Conservation (phyloP, 352 stramenopile genomes). For the Globisporangium solare region DNA sequence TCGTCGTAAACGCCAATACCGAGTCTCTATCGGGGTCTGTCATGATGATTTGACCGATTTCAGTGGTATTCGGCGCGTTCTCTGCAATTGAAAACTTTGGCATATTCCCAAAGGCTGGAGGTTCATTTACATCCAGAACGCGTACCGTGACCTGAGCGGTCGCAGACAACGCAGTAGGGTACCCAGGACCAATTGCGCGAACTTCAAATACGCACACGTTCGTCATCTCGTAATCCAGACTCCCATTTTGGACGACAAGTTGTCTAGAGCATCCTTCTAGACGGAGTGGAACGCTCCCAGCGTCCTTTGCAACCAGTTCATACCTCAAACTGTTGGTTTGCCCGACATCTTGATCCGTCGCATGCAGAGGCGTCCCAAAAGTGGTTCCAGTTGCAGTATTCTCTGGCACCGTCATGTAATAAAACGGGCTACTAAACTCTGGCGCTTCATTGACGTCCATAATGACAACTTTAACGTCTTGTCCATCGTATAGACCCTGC, state of each 20-base stretch:
- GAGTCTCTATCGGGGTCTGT: conserved; percentile 34
- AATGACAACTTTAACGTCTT: conserved; percentile 36
- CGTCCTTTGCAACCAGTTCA: conserved; percentile 34
- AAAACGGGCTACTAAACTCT: conserved; percentile 30
- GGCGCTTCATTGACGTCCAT: conserved; percentile 53
- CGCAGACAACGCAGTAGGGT: conserved; percentile 26
- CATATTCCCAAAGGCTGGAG: conserved; percentile 28
- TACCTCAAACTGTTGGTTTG: conserved; percentile 47
- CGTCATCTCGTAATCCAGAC: conserved; percentile 43
- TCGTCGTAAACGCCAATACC: conserved; percentile 25
- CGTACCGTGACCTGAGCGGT: conserved; percentile 25
- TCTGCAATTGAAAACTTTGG: conserved; percentile 29
- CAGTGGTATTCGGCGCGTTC: conserved; percentile 22
- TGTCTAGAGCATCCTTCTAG: conserved; percentile 53
- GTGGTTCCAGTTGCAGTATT: conserved; percentile 27
- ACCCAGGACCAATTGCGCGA: conserved; percentile 35
- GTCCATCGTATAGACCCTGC: conserved; percentile 29
- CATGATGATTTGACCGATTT: conserved; percentile 33
- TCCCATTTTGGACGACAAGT: conserved; percentile 38
- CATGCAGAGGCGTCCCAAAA: conserved; percentile 46
- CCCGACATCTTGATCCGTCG: conserved; percentile 36
- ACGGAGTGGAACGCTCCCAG: conserved; percentile 32
- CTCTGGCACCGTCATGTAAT: conserved; percentile 35
- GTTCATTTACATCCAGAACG: conserved; percentile 49
- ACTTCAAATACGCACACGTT: conserved; percentile 37